These are phyloP conservation scores for Salix udensis DNA, from an alignment of 345 rosid genomes.

Conservation along the genomic window DNA sequence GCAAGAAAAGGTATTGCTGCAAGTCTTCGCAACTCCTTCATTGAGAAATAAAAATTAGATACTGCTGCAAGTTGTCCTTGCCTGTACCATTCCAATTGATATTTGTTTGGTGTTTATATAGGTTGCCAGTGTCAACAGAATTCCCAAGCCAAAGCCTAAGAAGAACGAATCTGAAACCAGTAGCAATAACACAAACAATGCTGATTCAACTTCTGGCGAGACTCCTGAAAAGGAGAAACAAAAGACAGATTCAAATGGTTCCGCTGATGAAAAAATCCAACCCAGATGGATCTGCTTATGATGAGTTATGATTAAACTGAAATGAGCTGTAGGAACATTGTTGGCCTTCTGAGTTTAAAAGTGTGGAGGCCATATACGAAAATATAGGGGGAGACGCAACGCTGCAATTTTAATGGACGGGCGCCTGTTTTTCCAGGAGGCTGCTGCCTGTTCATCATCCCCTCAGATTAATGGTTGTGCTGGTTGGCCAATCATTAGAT, in stretches of 20 bases:
- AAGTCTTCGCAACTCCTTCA: background rate
- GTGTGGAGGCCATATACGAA: background rate
- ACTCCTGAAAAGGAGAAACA: conserved; percentile 25
- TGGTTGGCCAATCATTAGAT: background rate
- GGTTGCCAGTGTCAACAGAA: conserved; percentile 59
- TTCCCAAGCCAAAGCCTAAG: conserved; percentile 92
- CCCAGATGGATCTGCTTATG: conserved; percentile 27
- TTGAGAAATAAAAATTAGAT: background rate
- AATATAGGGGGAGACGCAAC: background rate
- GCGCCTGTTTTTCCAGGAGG: background rate
- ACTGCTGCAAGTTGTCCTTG: background rate
- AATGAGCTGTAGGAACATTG: background rate
- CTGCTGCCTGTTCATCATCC: background rate
- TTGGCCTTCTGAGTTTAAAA: background rate
- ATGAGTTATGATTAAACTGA: conserved; percentile 53
- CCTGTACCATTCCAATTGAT: background rate
- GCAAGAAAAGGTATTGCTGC: conserved; percentile 69
- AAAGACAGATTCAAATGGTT: conserved; percentile 22
- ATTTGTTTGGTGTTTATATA: conserved; percentile 15
- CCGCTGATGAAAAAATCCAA: conserved; percentile 22
- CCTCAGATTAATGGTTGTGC: background rate
- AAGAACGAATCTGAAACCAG: conserved; percentile 51
- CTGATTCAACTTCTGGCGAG: conserved; percentile 36
- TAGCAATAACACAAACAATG: conserved; percentile 24
- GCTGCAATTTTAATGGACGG: background rate